Conservation (phyloP, 1,284 basidiomycete species). For the Papiliotrema terrestris region DNA sequence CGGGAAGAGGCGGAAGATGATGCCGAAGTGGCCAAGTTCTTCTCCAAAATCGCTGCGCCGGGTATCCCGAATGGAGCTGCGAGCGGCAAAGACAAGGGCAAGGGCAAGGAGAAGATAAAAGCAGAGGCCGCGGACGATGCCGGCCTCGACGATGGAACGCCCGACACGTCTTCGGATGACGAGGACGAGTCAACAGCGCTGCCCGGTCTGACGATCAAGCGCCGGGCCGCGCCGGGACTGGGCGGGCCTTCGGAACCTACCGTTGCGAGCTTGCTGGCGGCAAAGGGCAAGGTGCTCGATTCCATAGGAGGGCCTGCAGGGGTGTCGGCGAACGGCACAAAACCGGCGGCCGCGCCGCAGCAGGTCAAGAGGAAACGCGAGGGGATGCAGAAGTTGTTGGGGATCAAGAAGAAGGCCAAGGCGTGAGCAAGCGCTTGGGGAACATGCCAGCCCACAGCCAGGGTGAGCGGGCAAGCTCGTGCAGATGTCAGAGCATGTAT, state of each 20-base stretch:
- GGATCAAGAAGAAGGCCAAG: constrained; percentile 58
- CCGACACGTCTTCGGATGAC: constrained; percentile 4
- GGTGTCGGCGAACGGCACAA: constrained; percentile 27
- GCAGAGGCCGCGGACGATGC: constrained; percentile 18
- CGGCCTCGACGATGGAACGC: constrained; percentile 7
- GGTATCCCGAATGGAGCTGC: constrained; percentile 39
- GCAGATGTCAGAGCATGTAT: no score
- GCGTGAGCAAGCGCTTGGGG: constrained; percentile 2
- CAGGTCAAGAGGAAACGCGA: constrained; percentile 60
- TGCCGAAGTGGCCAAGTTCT: constrained; percentile 76
- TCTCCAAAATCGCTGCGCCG: constrained; percentile 62
- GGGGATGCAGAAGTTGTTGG: constrained; percentile 46
- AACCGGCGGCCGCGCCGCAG: constrained; percentile 14
- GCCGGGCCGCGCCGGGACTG: constrained; percentile 56
- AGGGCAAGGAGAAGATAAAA: constrained; percentile 23
- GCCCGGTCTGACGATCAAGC: constrained; percentile 64
- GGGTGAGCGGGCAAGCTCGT: no score
- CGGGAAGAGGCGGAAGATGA: constrained; percentile 88
- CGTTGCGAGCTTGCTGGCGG: constrained; percentile 66
- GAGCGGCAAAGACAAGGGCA: constrained; percentile 35
- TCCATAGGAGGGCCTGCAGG: constrained; percentile 32
- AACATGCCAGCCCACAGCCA: no score
- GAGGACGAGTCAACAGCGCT: constrained; percentile 5
- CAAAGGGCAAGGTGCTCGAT: constrained; percentile 61
- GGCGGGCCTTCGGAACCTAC: constrained; percentile 57